Base-by-base conservation (phyloP, 2,329 filamentous ascomycete genomes). In the Pestalotiopsis sp. region DNA sequence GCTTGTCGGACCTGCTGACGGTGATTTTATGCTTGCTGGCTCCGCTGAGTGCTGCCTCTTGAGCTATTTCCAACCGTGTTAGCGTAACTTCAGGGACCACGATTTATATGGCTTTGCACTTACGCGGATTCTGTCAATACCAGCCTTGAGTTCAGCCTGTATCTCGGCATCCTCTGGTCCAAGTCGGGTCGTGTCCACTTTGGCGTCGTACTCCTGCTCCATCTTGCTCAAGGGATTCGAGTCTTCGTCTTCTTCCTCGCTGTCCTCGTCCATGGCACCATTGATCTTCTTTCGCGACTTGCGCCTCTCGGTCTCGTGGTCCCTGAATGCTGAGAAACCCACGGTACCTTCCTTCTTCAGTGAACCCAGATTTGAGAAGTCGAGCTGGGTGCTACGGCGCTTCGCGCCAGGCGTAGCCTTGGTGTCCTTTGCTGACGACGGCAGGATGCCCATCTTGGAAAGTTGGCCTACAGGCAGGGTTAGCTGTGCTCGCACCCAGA, bases 391-490 rank as follows among this genome's bases (percentile, higher is more conserved):
- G 3, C 94, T 97, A 74, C 94, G 91, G 75, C 95, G 88, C 81
- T 97, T 97, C n/a, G 83, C 81, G 7, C 87, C 85, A 52, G 84
- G 84, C 0, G 90, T 85, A 14, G 89, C 85, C 68, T 91, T 88
- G 25, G 89, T 82, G 14, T 86, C 81, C 78, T 94, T 95, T 4
- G 88, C 80, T 9, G 91, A 86, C 31, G 31, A 36, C 58, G 90
- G 87, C 38, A 97, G 82, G 49, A 99, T 93, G 49, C 95, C 95
- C 91, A 99, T 97, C 82, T 98, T 99, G 77, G 95, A 92, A 64
- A 99, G 85, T 90, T 99, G 96, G 66, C 94, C 94, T 97, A 72
- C 31, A 66, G 4, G 9, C 38, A 62, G 13, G 12, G 12, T 62
- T 39, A 62, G 59, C 38, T 39, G 38, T 62, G 25, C 13, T 17